These are phyloP conservation scores for Ustilago nuda DNA, from an alignment of 1,284 basidiomycete species.

Conservation along the genomic window DNA sequence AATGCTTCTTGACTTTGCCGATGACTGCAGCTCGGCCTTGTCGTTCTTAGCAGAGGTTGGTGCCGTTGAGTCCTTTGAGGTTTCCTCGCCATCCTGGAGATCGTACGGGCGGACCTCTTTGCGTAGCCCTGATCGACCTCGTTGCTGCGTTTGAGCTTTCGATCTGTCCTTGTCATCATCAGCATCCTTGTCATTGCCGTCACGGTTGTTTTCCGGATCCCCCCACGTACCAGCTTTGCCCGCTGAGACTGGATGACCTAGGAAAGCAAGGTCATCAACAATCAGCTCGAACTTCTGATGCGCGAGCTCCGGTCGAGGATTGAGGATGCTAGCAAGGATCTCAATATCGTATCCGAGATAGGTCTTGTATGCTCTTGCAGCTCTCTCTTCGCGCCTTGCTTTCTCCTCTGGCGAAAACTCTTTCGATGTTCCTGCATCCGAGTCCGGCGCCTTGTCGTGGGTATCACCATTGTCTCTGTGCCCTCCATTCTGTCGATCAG, in stretches of 20 bases:
- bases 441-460: slow-evolving; percentile 37
- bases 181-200: slow-evolving; percentile 4
- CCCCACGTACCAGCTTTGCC: slow-evolving; percentile 70
- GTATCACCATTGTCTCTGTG: slow-evolving; percentile 21
- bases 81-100: slow-evolving; percentile 10
- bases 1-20: slow-evolving; percentile 11
- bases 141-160: slow-evolving; percentile 11
- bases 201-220: slow-evolving; percentile 3
- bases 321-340: slow-evolving; percentile 84
- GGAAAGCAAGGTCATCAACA: slow-evolving; percentile 91
- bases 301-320: slow-evolving; percentile 81
- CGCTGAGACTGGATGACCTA: slow-evolving; percentile 91
- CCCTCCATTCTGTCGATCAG: slow-evolving; percentile 23
- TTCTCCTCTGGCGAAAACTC: slow-evolving; percentile 47
- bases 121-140: slow-evolving; percentile 41
- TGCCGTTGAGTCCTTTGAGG: background rate
- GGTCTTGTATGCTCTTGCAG: slow-evolving; percentile 70
- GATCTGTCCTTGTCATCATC: slow-evolving; percentile 2
- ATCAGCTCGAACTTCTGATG: slow-evolving; percentile 94
- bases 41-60: background rate
- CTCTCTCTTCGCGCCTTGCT: slow-evolving; percentile 39
- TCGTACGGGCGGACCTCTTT: slow-evolving; percentile 45
- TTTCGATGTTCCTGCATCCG: slow-evolving; percentile 40
- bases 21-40: background rate
- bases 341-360: slow-evolving; percentile 84